phyloP scores from a whole-genome alignment of 2,329 filamentous ascomycete genomes.

The Colletotrichum sp. region DNA sequence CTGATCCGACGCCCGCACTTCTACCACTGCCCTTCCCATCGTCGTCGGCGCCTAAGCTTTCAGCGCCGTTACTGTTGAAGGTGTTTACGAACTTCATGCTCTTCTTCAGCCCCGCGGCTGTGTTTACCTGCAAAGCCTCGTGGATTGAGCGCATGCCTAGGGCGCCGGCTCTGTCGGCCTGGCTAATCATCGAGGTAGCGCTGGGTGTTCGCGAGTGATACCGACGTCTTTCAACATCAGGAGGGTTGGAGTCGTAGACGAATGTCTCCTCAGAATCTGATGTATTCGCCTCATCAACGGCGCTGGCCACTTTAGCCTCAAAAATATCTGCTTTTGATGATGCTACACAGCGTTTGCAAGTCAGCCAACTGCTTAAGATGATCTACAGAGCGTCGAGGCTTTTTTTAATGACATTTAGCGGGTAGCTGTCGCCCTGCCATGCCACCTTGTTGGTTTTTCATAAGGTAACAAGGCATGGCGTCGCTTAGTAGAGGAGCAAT shows the following conservation, averaged over 20 bases:
- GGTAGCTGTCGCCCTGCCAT: background rate
- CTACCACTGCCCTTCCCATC: slow-evolving; percentile 68
- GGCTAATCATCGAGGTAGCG: slow-evolving; percentile 81
- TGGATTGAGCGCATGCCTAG: slow-evolving; percentile 66
- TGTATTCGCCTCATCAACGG: slow-evolving; percentile 93
- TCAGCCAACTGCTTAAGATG: slow-evolving; percentile 26
- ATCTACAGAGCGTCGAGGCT: background rate
- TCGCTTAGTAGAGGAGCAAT: slow-evolving; percentile 2
- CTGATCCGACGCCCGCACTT: slow-evolving; percentile 62
- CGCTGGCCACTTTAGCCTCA: slow-evolving; percentile 94
- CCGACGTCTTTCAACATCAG: slow-evolving; percentile 69
- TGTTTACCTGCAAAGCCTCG: slow-evolving; percentile 33
- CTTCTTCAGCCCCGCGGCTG: slow-evolving; percentile 69
- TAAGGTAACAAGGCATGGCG: background rate
- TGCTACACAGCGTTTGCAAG: slow-evolving; percentile 60
- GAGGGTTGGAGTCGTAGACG: slow-evolving; percentile 97
- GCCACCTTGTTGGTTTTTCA: background rate
- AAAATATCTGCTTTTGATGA: slow-evolving; percentile 98
- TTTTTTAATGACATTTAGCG: slow-evolving; percentile 23
- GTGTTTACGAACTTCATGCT: slow-evolving; percentile 96
- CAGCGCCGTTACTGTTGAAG: slow-evolving; percentile 66
- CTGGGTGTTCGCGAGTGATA: slow-evolving; percentile 96
- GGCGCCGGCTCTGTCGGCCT: slow-evolving; percentile 61
- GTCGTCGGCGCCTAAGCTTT: slow-evolving; percentile 64
- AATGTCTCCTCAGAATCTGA: slow-evolving; percentile 99